Percentiles rank a stretch among this genome's conserved stretches.
Evolutionary conservation across 2,329 filamentous ascomycete species (phyloP).

Genomic region (Pseudogymnoascus sp.): DNA sequence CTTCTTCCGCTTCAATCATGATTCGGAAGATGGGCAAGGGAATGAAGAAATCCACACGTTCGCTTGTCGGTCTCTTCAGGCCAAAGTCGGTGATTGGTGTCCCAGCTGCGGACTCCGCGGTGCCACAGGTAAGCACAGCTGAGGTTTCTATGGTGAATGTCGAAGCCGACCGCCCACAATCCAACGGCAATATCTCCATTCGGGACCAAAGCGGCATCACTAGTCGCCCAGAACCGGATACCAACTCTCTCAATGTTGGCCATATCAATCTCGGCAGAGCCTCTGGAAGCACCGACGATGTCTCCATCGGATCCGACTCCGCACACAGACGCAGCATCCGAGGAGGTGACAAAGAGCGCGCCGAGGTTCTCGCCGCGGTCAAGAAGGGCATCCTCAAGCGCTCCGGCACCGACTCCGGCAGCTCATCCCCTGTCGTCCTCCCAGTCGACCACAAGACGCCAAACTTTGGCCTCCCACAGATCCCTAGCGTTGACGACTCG

Average conservation of each 20-base stretch:
- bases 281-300: constrained; percentile 21
- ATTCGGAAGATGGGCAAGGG: constrained; percentile 97
- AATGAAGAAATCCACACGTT: constrained; percentile 90
- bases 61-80: constrained; percentile 86
- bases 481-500: constrained; percentile 62
- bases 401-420: constrained; percentile 50
- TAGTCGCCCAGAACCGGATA: constrained; percentile 76
- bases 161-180: constrained; percentile 76
- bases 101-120: constrained; percentile 58
- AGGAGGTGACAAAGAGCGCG: constrained; percentile 80
- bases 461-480: constrained; percentile 49
- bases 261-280: constrained; percentile 33
- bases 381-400: constrained; percentile 95
- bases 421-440: constrained; percentile 59
- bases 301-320: not conserved
- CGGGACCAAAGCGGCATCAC: constrained; percentile 65
- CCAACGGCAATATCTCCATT: constrained; percentile 67
- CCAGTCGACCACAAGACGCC: constrained; percentile 47
- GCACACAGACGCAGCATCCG: constrained; percentile 76
- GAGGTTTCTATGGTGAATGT: constrained; percentile 92
- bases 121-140: constrained; percentile 64
- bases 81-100: constrained; percentile 85
- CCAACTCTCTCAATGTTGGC: constrained; percentile 66
- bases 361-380: constrained; percentile 83
- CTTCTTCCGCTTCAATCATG: constrained; percentile 85